Percentiles rank a stretch among this genome's conserved stretches.
Conservation (phyloP, 305 asterid species). For the Solanum hybrid region DNA sequence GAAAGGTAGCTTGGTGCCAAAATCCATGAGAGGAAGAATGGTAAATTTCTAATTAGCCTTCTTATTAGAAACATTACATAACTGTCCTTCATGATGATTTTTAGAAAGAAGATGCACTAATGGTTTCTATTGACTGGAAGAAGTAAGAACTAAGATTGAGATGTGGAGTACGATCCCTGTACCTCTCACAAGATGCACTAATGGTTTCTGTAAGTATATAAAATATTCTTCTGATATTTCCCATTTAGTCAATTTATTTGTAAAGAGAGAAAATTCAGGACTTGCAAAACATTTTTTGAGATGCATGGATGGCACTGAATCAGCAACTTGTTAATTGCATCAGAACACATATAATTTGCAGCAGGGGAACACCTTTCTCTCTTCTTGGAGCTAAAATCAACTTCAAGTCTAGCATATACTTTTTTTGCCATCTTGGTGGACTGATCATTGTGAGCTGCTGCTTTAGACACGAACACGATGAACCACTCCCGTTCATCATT, state of each 20-base stretch:
- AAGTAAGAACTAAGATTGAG: background rate
- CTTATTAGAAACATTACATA: background rate
- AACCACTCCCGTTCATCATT: slow-evolving; percentile 98
- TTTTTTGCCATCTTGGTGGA: slow-evolving; percentile 97
- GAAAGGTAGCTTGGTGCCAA: background rate
- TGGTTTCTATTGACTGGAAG: background rate
- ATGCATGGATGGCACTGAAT: background rate
- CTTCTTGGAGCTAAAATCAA: slow-evolving; percentile 93
- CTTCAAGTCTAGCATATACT: slow-evolving; percentile 88
- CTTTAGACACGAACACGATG: slow-evolving; percentile 88
- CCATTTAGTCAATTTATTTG: background rate
- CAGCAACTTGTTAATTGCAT: background rate
- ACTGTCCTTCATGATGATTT: background rate
- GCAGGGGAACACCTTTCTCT: slow-evolving; percentile 67
- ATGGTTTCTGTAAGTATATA: background rate
- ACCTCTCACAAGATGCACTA: background rate
- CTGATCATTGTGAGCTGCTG: slow-evolving; percentile 88
- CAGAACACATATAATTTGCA: slow-evolving; percentile 2
- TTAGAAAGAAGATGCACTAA: background rate
- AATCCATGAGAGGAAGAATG: slow-evolving; percentile 2
- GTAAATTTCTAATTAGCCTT: background rate
- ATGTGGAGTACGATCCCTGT: background rate
- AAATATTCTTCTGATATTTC: slow-evolving; percentile 2
- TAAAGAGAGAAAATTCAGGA: slow-evolving; percentile 1
- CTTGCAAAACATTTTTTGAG: background rate